A percentile compares a stretch with the other conserved stretches of the same genome.
Conservation (phyloP, 1,284 basidiomycete genomes). For the Cutaneotrichosporon dermatis region DNA sequence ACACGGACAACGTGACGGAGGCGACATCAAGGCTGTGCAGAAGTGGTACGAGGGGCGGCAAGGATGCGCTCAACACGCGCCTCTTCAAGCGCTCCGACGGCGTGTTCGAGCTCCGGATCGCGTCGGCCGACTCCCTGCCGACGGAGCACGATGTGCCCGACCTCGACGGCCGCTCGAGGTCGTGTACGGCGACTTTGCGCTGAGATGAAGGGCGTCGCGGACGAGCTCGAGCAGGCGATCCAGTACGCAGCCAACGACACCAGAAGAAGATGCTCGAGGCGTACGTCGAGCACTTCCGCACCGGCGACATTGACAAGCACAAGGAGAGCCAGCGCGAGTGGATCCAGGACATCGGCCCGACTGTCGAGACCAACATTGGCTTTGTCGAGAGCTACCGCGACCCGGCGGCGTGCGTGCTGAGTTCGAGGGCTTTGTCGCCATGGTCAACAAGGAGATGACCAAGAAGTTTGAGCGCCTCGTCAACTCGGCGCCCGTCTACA, state of each 20-base stretch:
- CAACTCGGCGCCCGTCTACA: constrained; percentile 65
- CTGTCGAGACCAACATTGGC: constrained; percentile 60
- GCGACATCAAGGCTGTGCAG: constrained; percentile 20
- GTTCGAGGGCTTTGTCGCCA: constrained; percentile 85
- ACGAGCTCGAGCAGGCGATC: constrained; percentile 55
- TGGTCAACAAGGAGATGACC: constrained; percentile 75
- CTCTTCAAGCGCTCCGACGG: constrained; percentile 18
- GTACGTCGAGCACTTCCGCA: constrained; percentile 73
- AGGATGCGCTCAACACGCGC: constrained; percentile 20
- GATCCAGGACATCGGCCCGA: constrained; percentile 79
- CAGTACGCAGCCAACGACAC: constrained; percentile 67
- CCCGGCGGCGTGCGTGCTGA: constrained; percentile 61
- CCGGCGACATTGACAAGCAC: constrained; percentile 71
- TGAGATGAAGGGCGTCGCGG: constrained; percentile 11
- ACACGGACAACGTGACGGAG: constrained; percentile 13
- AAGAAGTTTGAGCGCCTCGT: constrained; percentile 74
- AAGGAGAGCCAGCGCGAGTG: constrained; percentile 68
- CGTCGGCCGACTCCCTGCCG: constrained; percentile 6
- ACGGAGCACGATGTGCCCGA: constrained; percentile 8
- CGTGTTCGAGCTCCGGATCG: constrained; percentile 17
- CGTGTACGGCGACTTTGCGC: constrained; percentile 16
- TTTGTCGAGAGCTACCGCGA: constrained; percentile 56
- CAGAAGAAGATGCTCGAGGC: constrained; percentile 68
- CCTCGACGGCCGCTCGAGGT: constrained; percentile 8
- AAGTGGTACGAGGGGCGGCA: constrained; percentile 12